Conservation (phyloP, 139 green algal species). For the Closterium sp. region DNA sequence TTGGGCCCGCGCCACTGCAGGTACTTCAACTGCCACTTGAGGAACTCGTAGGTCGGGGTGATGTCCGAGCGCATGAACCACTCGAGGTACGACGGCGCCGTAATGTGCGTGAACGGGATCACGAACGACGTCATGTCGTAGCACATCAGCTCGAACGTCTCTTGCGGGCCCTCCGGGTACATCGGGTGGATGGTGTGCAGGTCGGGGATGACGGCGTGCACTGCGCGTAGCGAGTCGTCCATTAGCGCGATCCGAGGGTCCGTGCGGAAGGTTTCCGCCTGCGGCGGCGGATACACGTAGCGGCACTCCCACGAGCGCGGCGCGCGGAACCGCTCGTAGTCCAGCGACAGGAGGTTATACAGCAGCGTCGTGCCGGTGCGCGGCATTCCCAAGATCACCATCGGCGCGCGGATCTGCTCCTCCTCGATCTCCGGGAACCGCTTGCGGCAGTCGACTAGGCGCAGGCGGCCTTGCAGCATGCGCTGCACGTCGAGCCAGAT, state of each 20-base stretch:
- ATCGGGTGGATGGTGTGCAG: background rate
- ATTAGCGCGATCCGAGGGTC: background rate
- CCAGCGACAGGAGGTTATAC: background rate
- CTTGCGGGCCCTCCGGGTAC: background rate
- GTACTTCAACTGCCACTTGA: slow-evolving; percentile 14
- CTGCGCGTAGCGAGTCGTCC: background rate
- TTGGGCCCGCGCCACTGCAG: slow-evolving; percentile 8
- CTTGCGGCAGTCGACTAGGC: background rate
- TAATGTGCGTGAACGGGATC: background rate
- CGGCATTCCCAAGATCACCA: slow-evolving; percentile 7
- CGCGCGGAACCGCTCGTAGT: background rate
- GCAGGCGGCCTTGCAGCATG: slow-evolving; percentile 1
- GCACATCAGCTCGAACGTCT: background rate
- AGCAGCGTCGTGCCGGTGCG: slow-evolving; percentile 18
- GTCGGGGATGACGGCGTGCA: background rate
- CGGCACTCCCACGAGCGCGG: slow-evolving; percentile 5
- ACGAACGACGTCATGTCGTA: slow-evolving; percentile 6
- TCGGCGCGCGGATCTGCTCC: background rate
- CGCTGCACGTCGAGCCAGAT: background rate
- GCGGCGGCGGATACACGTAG: slow-evolving; percentile 1
- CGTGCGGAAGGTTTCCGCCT: background rate
- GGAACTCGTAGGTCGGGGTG: background rate
- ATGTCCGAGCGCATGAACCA: slow-evolving; percentile 2
- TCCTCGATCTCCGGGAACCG: slow-evolving; percentile 2
- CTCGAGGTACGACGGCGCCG: background rate